These are phyloP conservation scores for Neofusicoccum parvum DNA, from an alignment of 2,329 filamentous ascomycete species.

Conservation along the genomic window DNA sequence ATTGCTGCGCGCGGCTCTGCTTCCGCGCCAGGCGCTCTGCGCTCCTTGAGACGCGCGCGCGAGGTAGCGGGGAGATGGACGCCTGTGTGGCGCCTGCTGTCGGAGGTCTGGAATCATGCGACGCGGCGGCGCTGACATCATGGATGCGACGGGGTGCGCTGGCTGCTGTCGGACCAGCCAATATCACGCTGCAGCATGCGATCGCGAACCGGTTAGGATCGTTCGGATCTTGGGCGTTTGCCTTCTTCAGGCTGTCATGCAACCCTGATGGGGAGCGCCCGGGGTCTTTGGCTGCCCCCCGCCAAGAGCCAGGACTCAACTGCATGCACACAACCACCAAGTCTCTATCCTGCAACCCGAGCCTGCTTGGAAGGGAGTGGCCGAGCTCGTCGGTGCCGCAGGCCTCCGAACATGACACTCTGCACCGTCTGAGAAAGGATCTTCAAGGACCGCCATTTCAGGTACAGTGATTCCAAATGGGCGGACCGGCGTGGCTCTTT, in stretches of 20 bases:
- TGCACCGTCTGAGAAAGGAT: constrained; percentile 5
- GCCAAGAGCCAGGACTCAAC: background rate
- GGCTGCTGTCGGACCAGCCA: background rate
- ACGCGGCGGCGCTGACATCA: constrained; percentile 8
- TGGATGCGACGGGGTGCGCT: background rate
- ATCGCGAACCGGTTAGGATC: constrained; percentile 1
- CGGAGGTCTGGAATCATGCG: constrained; percentile 5
- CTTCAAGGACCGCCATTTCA: background rate
- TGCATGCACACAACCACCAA: background rate
- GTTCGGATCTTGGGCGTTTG: constrained; percentile 10
- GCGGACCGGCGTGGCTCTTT: background rate
- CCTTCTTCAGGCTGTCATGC: background rate
- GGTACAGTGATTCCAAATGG: constrained; percentile 10
- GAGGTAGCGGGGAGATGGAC: background rate
- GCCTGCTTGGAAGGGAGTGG: background rate
- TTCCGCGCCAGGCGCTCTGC: background rate
- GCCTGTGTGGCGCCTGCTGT: background rate
- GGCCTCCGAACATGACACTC: background rate
- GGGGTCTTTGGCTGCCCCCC: constrained; percentile 7
- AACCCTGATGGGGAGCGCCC: background rate
- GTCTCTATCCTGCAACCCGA: background rate
- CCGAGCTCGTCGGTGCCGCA: background rate
- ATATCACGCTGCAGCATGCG: background rate
- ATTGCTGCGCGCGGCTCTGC: background rate
- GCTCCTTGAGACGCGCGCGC: background rate